Percentiles rank a stretch among this genome's conserved stretches.
phyloP scores from a whole-genome alignment of 768 basidiomycete genomes.

The Leccinum fibrillosum region DNA sequence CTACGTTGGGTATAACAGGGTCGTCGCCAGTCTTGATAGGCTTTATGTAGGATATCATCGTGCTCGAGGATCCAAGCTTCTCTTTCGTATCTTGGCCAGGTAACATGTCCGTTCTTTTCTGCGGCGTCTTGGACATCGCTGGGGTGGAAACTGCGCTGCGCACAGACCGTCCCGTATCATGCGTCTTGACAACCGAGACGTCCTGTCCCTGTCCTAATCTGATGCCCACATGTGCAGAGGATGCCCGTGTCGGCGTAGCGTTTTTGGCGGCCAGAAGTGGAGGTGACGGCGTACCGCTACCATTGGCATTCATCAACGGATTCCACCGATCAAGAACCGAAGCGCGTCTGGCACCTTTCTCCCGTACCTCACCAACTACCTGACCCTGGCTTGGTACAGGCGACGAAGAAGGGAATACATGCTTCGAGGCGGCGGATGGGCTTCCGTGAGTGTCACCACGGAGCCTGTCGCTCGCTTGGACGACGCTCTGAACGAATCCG shows the following conservation, averaged over 20 bases:
- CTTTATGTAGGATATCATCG: conserved; percentile 64
- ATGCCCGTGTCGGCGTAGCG: conserved; percentile 38
- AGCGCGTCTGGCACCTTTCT: conserved; percentile 31
- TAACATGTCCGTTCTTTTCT: conserved; percentile 20
- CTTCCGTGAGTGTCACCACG: conserved; percentile 35
- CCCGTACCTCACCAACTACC: conserved; percentile 34
- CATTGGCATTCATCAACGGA: conserved; percentile 30
- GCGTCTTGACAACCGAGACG: conserved; percentile 23
- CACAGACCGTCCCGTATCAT: conserved; percentile 34
- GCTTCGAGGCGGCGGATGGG: conserved; percentile 25
- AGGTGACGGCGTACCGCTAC: conserved; percentile 35
- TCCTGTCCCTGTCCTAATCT: conserved; percentile 23
- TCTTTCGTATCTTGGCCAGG: conserved; percentile 26
- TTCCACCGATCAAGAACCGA: conserved; percentile 77
- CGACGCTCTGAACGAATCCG: conserved; percentile 82
- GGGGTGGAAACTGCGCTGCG: conserved; percentile 44
- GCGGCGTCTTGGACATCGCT: conserved; percentile 29
- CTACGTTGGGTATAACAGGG: conserved; percentile 30
- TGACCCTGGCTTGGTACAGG: conserved; percentile 34
- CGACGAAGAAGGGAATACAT: conserved; percentile 26
- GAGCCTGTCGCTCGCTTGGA: conserved; percentile 62
- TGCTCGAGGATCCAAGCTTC: conserved; percentile 71
- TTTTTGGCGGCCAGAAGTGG: conserved; percentile 38
- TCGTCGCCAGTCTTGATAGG: conserved; percentile 47
- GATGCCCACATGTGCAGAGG: conserved; percentile 34